These are phyloP conservation scores for Cairneyella variabilis DNA, from an alignment of 495 filamentous ascomycete genomes.

Conservation along the genomic window DNA sequence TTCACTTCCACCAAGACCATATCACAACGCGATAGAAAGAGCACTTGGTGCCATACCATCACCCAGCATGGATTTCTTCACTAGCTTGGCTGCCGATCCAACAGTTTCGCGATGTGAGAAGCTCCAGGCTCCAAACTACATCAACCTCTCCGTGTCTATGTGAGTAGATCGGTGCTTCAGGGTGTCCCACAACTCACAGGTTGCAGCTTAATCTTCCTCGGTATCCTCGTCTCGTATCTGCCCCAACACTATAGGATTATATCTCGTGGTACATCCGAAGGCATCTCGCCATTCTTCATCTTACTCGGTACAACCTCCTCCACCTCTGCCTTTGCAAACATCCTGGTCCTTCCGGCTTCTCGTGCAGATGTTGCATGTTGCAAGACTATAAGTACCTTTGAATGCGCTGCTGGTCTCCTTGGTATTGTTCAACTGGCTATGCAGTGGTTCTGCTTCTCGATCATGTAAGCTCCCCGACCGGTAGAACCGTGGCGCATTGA, in stretches of 20 bases:
- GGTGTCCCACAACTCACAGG: not conserved
- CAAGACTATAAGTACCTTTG: constrained; percentile 68
- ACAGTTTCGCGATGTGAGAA: constrained; percentile 37
- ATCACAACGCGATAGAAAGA: too few relatives aligned
- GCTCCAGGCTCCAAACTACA: constrained; percentile 47
- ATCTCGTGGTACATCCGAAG: constrained; percentile 80
- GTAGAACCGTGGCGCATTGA: not conserved
- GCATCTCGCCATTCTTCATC: constrained; percentile 91
- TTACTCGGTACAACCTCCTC: constrained; percentile 86
- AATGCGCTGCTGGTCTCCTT: constrained; percentile 78
- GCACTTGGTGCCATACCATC: too few relatives aligned
- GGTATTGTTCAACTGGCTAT: constrained; percentile 86
- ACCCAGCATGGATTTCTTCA: constrained; percentile 22
- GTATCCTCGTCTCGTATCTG: constrained; percentile 89
- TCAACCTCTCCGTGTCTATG: constrained; percentile 52
- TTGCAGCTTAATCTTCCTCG: constrained; percentile 75
- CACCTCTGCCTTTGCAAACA: constrained; percentile 86
- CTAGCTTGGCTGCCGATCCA: constrained; percentile 1
- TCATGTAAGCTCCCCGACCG: constrained; percentile 61
- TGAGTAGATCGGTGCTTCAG: too few relatives aligned
- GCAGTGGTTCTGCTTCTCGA: constrained; percentile 87
- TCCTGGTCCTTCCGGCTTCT: constrained; percentile 75
- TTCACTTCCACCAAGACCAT: too few relatives aligned
- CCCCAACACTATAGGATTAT: constrained; percentile 94
- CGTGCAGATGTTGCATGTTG: constrained; percentile 81